Base-by-base conservation (phyloP, 768 basidiomycete genomes). In the Cyclocybe cylindracea region DNA sequence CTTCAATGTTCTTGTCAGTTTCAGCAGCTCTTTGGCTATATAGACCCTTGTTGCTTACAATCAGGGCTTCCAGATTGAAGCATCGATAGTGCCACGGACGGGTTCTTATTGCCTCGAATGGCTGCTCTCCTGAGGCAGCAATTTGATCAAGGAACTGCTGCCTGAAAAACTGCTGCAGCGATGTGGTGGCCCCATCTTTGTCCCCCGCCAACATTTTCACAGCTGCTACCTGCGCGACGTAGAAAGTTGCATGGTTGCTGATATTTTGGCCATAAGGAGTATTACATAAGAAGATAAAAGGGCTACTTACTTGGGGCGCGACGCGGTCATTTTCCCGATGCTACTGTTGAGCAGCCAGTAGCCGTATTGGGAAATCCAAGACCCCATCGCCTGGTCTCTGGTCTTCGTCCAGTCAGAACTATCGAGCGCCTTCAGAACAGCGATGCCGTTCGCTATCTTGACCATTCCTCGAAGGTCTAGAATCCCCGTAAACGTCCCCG, bases 41-140 rank as follows among this genome's bases (percentile, higher is more conserved):
- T 35, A 7, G 10, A 3, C 5, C 8, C 32, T 14, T 41, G 7
- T 3, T 11, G 62, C 78, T 73, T 54, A 79, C 80, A 54, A 82
- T 78, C 67, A 84, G 65, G 1, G 80, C 83, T 52, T 82, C 80
- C 7, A 84, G 63, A 56, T 84, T 84, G 70, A 82, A 85, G 44
- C 71, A 74, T 6, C 82, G 75, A 59, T 85, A 85, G 58, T 84
- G 83, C 58, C 61, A 79, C 5, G 83, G 82, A 10, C 78, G 69
- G 5, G 80, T 78, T 13, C 83, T 76, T 13, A 77, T 68, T 3
- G 79, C 74, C 61, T 84, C 83, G 43, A 82, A 76, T 6, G 82
- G 83, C 62, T 84, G 79, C 58, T 84, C 83, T 5, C 83, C 82
- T 39, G 70, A 72, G 4, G 67, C 67, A 1, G 76, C 76, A 33